Conservation (phyloP, 129 eudicot species). For the Dittrichia graveolens region DNA sequence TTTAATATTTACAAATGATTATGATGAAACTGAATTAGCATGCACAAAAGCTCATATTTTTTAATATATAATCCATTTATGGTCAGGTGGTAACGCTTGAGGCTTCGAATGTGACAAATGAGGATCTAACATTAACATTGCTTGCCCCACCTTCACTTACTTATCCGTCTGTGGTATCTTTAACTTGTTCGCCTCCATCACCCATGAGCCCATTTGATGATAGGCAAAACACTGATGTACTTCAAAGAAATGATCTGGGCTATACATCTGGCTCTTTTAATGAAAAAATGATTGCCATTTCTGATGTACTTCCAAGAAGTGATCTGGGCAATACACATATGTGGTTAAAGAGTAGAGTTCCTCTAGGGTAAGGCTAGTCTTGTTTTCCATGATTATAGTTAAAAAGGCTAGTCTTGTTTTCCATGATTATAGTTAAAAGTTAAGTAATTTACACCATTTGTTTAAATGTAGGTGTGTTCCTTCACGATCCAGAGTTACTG, state of each 20-base stretch:
- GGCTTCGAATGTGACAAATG: constrained; percentile 80
- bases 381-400: too few relatives aligned
- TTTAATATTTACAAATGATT: not conserved
- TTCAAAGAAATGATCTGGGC: constrained; percentile 39
- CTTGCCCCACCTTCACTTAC: constrained; percentile 79
- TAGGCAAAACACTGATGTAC: constrained; percentile 25
- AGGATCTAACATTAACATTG: constrained; percentile 70
- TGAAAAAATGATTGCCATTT: constrained; percentile 39
- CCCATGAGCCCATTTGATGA: constrained; percentile 53
- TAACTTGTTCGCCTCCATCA: constrained; percentile 53
- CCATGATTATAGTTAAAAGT: not conserved
- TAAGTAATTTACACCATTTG: not conserved
- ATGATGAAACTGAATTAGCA: constrained; percentile 3
- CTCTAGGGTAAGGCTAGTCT: constrained; percentile 64
- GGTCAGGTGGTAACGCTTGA: constrained; percentile 83
- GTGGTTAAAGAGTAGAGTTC: constrained; percentile 92
- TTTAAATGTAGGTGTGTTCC: constrained; percentile 67
- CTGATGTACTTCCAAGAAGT: constrained; percentile 56
- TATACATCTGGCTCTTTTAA: constrained; percentile 33
- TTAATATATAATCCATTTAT: not conserved
- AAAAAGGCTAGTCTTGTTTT: not conserved
- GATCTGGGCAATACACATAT: constrained; percentile 72
- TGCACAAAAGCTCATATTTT: not conserved
- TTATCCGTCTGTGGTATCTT: constrained; percentile 62
- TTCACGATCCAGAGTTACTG: constrained; percentile 65